Evolutionary conservation across 441 rosid species (phyloP), one percentile per base, ranked within the genome.

Genomic region (Jatropha podagrica): DNA sequence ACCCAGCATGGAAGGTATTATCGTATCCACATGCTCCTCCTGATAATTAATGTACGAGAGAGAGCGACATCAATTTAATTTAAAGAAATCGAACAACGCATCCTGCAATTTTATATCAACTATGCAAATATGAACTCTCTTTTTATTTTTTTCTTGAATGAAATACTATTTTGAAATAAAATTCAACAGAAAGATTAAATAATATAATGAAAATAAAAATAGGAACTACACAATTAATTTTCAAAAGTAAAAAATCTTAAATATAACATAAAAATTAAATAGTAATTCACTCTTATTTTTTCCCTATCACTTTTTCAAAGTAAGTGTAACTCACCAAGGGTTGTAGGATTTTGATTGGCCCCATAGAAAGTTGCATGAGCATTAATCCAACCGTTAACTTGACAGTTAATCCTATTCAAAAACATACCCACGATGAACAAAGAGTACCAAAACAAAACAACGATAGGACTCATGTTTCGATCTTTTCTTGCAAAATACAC

Each of bases 11-110:
- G 75, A 81, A 79, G 0, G 96, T 87, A 81, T 92, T 92, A 37
- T 91, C 96, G 64, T 92, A 92, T 3, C 96, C 98, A 79, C 98
- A 94, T 9, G 96, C 98, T 76, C 98, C 98, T 68, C 98, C 98
- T 94, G 72, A 51, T 51, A 12, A 10, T 2, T 3, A 10, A 48
- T 7, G 10, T 1, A 12, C 12, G 12, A 51, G 4, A 12, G 4
- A 12, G 12, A 2, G 51, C 9, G 51, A 2, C 12, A 3, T 13
- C 13, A 46, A 2, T 11, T 11, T 2, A 44, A 44, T 44, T 44
- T 44, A 44, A 7, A 44, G 48, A 44, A 44, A 44, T 6, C 0
- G 23, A 23, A 23, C 23, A 23, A 23, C 0, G 23, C 23, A 23
- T 23, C 0, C 23, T 23, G 23, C 23, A 23, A 23, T 23, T 23